Percentiles rank a stretch among this genome's conserved stretches.
Evolutionary conservation across 768 basidiomycete genomes (phyloP).

Genomic region (Tricholoma sp.): DNA sequence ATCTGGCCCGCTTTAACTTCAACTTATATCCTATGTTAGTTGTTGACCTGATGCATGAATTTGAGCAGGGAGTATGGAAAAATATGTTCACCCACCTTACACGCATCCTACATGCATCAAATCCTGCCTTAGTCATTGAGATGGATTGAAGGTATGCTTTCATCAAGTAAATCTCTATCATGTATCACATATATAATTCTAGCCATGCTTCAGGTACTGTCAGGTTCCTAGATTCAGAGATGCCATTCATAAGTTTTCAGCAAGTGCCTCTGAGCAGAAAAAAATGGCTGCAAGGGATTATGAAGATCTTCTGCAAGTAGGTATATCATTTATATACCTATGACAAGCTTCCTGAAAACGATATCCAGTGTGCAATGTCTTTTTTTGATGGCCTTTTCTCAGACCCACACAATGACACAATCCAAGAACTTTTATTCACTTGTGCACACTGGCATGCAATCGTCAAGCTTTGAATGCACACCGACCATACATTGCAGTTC

Average conservation of each 20-base stretch:
- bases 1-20: slow-evolving; percentile 6
- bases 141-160: slow-evolving; percentile 18
- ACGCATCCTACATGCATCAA: slow-evolving; percentile 22
- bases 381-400: slow-evolving; percentile 4
- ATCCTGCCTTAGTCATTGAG: slow-evolving; percentile 9
- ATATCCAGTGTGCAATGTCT: background rate
- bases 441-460: slow-evolving; percentile 26
- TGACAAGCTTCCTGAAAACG: no score
- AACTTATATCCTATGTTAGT: slow-evolving; percentile 25
- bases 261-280: slow-evolving; percentile 21
- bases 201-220: background rate
- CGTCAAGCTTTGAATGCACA: slow-evolving; percentile 9
- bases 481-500: no score
- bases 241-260: slow-evolving; percentile 21
- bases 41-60: slow-evolving; percentile 34
- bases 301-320: slow-evolving; percentile 22
- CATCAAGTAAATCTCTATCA: no score
- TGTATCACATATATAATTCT: no score
- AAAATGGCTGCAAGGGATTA: slow-evolving; percentile 26
- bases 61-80: slow-evolving; percentile 35
- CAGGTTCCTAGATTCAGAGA: slow-evolving; percentile 15
- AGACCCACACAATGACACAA: slow-evolving; percentile 10
- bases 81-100: slow-evolving; percentile 29
- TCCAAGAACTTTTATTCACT: slow-evolving; percentile 22
- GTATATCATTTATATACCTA: no score